These are phyloP conservation scores for Saccharomyces hybrid DNA, from an alignment of 1,139 yeast genomes.

Conservation along the genomic window DNA sequence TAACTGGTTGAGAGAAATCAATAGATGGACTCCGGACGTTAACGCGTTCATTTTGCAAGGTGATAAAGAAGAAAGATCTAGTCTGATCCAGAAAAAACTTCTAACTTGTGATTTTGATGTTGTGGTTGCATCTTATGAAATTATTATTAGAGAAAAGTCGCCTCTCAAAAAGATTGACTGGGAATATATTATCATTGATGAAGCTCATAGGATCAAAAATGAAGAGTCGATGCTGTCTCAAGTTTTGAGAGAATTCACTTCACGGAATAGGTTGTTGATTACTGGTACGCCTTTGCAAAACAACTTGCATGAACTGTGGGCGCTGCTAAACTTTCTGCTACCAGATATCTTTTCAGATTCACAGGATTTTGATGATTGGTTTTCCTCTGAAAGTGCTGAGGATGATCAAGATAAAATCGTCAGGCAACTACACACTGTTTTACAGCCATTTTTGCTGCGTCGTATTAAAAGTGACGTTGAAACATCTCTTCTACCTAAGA, in stretches of 20 bases:
- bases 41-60: slow-evolving; percentile 82
- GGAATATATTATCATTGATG: slow-evolving; percentile 93
- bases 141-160: slow-evolving; percentile 82
- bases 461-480: slow-evolving; percentile 93
- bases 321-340: slow-evolving; percentile 74
- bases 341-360: slow-evolving; percentile 95
- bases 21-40: slow-evolving; percentile 93
- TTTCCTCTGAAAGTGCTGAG: slow-evolving; percentile 42
- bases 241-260: slow-evolving; percentile 77
- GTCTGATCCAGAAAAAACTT: slow-evolving; percentile 51
- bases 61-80: slow-evolving; percentile 64
- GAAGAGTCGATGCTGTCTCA: slow-evolving; percentile 88
- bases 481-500: slow-evolving; percentile 80
- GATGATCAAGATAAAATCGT: slow-evolving; percentile 69
- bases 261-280: slow-evolving; percentile 74
- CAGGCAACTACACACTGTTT: slow-evolving; percentile 74
- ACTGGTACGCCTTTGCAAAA: slow-evolving; percentile 97
- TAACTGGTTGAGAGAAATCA: slow-evolving; percentile 92
- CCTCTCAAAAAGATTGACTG: slow-evolving; percentile 75
- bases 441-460: slow-evolving; percentile 81
- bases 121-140: slow-evolving; percentile 82
- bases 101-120: slow-evolving; percentile 79
- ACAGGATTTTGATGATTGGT: slow-evolving; percentile 88
- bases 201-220: slow-evolving; percentile 93
- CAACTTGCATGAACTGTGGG: slow-evolving; percentile 94